Percentiles rank a stretch among this genome's conserved stretches.
Evolutionary conservation across 306 rosid genomes (phyloP).

Genomic region (Begonia loranthoides): DNA sequence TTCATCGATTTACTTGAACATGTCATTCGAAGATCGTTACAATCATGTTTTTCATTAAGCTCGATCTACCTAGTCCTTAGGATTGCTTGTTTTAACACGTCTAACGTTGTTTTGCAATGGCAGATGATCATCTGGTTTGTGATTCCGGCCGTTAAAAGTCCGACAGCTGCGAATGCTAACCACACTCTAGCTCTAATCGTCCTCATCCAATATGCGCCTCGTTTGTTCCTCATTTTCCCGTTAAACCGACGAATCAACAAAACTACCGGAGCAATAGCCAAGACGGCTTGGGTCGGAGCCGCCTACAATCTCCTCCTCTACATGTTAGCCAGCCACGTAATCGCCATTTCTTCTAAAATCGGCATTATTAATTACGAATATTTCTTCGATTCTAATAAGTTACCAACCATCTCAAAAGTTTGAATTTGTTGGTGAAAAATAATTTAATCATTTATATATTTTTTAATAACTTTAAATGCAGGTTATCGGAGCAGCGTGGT

Average conservation of each 20-base stretch:
- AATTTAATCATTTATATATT: neutral
- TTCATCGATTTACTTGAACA: no score
- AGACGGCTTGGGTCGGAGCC: conserved; percentile 77
- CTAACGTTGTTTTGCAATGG: neutral
- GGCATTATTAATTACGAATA: neutral
- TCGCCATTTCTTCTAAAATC: neutral
- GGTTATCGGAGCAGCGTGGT: conserved; percentile 80
- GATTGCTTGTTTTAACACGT: no score
- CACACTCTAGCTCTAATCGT: conserved; percentile 74
- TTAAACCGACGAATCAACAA: conserved; percentile 51
- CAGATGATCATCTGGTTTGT: conserved; percentile 77
- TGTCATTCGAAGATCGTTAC: no score
- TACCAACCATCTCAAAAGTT: conserved; percentile 1
- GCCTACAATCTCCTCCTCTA: conserved; percentile 67
- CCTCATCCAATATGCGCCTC: conserved; percentile 62
- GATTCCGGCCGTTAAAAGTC: conserved; percentile 39
- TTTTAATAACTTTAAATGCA: conserved; percentile 37
- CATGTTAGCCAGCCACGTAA: conserved; percentile 68
- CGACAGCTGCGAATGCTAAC: conserved; percentile 50
- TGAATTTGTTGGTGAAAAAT: no score
- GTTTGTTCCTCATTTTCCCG: conserved; percentile 63
- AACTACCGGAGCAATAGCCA: conserved; percentile 62
- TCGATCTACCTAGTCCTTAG: no score
- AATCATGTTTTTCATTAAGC: no score
- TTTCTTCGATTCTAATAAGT: neutral